Conservation (phyloP, 2,329 filamentous ascomycete genomes). For the Colletotrichum agaves region DNA sequence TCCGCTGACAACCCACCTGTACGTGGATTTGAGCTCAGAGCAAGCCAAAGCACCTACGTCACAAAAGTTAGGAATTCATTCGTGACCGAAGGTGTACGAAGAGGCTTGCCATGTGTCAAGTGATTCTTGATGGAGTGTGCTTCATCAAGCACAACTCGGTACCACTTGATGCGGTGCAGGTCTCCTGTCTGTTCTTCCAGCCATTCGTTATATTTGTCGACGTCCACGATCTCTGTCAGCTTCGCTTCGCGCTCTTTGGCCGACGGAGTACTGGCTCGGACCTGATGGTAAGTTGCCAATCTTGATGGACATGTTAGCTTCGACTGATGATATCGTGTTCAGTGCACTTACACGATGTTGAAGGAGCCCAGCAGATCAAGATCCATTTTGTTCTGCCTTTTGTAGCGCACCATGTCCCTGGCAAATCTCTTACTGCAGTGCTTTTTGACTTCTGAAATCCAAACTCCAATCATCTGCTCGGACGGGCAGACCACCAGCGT, state of each 20-base stretch:
- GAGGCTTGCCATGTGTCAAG: slow-evolving; percentile 41
- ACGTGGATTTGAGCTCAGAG: slow-evolving; percentile 42
- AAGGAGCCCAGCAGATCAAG: neutral
- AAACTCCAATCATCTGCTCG: slow-evolving; percentile 41
- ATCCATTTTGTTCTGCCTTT: slow-evolving; percentile 17
- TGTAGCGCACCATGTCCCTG: slow-evolving; percentile 20
- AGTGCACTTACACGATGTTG: slow-evolving; percentile 25
- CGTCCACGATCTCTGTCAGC: neutral
- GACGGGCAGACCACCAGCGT: slow-evolving; percentile 49
- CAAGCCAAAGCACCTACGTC: slow-evolving; percentile 41
- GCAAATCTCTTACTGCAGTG: slow-evolving; percentile 37
- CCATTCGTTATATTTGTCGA: neutral
- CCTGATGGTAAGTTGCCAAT: slow-evolving; percentile 46
- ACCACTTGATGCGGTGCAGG: slow-evolving; percentile 55
- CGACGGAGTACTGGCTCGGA: slow-evolving; percentile 38
- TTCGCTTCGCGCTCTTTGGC: neutral
- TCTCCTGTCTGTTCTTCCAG: slow-evolving; percentile 7
- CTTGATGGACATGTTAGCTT: slow-evolving; percentile 26
- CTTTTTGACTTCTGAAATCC: slow-evolving; percentile 43
- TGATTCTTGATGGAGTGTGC: slow-evolving; percentile 66
- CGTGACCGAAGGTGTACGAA: too few relatives aligned
- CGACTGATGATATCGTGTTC: too few relatives aligned
- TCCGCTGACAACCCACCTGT: slow-evolving; percentile 50
- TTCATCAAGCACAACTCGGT: slow-evolving; percentile 67
- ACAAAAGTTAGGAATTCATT: too few relatives aligned